Base-by-base conservation (phyloP, 2,329 filamentous ascomycete species). In the Aspergillus ibericus region DNA sequence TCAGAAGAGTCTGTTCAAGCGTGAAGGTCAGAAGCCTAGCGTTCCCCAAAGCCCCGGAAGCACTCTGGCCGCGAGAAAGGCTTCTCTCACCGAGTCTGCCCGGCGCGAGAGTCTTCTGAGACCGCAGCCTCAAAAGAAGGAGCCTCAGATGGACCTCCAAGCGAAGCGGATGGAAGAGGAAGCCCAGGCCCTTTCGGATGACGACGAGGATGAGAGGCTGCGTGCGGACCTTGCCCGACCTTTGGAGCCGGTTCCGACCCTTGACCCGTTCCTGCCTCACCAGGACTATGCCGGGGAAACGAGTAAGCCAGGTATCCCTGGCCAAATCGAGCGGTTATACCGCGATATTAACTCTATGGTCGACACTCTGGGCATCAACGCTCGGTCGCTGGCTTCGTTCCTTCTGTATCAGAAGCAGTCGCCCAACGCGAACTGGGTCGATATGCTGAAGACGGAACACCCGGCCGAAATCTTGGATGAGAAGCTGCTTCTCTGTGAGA, bases 331-430 rank as follows among this genome's bases (percentile, higher is more conserved):
- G 66, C 72, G 75, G 52, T 66, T 82, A 2, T 82, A 81, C 61
- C 77, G 79, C 12, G 80, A 82, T 59, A 80, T 81, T 62, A 82
- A 81, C 73, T 90, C 90, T 12, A 99, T 98, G 95, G 88, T 99
- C 44, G 92, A 97, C 68, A 93, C 91, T 0, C 79, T 98, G 40
- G 93, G 93, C 9, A 83, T 97, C 51, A 98, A 98, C 71, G 86
- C 90, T 5, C 84, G 93, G 15, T 86, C 82, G 7, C 68, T 88
- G 42, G 75, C 80, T 18, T 78, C 81, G 0, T 88, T 84, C 67
- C 75, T 93, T 58, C 61, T 78, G 34, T 77, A 78, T 56, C 77
- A 81, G 60, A 66, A 76, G 58, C 63, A 65, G 4, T 55, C 64
- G 10, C 81, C 80, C 10, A 79, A 86, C 51, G 75, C 80, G 53